Conservation (phyloP, 2,329 filamentous ascomycete genomes). For the Trichoderma citrinoviride region DNA sequence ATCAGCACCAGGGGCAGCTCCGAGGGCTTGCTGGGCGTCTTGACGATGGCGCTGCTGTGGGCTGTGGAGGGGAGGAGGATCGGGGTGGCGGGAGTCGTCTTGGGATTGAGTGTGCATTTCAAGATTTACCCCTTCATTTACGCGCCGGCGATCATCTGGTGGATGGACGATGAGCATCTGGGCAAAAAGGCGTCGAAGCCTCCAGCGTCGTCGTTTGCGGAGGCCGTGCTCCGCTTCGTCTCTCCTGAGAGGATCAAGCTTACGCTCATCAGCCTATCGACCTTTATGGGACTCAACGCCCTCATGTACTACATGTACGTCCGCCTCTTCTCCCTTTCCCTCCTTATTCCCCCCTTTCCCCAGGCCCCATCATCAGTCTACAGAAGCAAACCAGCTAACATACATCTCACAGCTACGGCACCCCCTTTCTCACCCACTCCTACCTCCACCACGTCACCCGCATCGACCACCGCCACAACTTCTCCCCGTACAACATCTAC, state of each 20-base stretch:
- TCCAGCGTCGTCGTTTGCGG: conserved; percentile 28
- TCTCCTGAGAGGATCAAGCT: conserved; percentile 57
- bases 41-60: conserved; percentile 82
- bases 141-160: conserved; percentile 75
- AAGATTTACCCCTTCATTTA: conserved; percentile 99
- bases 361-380: too few relatives aligned
- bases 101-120: conserved; percentile 88
- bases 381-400: not conserved
- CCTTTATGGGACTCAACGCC: conserved; percentile 71
- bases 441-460: conserved; percentile 90
- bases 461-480: conserved; percentile 96
- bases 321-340: not conserved
- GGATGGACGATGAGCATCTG: conserved; percentile 62
- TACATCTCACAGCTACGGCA: conserved; percentile 61
- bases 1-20: conserved; percentile 95
- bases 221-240: conserved; percentile 42
- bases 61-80: conserved; percentile 66
- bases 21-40: conserved; percentile 81
- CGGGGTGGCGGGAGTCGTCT: conserved; percentile 65
- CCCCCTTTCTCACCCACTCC: conserved; percentile 81
- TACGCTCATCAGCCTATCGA: conserved; percentile 62
- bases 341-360: too few relatives aligned
- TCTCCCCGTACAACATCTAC: conserved; percentile 91
- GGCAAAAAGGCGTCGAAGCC: conserved; percentile 21
- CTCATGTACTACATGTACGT: conserved; percentile 74